phyloP scores from a whole-genome alignment of 176 grass and related monocot species.

The Carex kokanica region DNA sequence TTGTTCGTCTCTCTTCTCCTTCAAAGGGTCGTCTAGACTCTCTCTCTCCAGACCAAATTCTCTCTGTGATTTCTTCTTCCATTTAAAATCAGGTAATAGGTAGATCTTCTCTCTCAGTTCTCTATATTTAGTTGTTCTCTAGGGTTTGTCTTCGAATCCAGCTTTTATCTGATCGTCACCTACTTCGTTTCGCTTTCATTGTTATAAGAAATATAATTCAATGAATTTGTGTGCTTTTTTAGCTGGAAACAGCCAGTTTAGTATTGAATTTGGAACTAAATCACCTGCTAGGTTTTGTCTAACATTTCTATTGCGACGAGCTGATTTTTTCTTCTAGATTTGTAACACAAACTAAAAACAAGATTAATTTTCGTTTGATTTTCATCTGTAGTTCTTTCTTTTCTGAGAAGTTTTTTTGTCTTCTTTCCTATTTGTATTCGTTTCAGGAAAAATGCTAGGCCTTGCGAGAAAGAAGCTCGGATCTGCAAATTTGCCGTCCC shows the following conservation, averaged over 20 bases:
- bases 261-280: background rate
- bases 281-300: background rate
- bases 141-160: background rate
- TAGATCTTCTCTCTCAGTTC: background rate
- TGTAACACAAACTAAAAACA: background rate
- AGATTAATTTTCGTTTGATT: background rate
- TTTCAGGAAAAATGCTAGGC: slow-evolving; percentile 67
- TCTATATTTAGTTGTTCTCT: slow-evolving; percentile 6
- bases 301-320: background rate
- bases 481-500: slow-evolving; percentile 47
- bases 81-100: slow-evolving; percentile 14
- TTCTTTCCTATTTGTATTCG: background rate
- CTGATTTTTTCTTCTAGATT: slow-evolving; percentile 1
- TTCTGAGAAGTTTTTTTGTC: background rate
- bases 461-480: slow-evolving; percentile 75
- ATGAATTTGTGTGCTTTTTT: background rate
- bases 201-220: background rate
- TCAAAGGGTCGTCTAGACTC: slow-evolving; percentile 30
- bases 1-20: slow-evolving; percentile 1
- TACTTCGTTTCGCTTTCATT: background rate
- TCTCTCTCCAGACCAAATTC: background rate
- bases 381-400: background rate
- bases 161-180: background rate
- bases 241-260: background rate
- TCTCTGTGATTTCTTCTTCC: background rate